Evolutionary conservation across 2,329 filamentous ascomycete species (phyloP).

Genomic region (Trichoderma afroharzianum): DNA sequence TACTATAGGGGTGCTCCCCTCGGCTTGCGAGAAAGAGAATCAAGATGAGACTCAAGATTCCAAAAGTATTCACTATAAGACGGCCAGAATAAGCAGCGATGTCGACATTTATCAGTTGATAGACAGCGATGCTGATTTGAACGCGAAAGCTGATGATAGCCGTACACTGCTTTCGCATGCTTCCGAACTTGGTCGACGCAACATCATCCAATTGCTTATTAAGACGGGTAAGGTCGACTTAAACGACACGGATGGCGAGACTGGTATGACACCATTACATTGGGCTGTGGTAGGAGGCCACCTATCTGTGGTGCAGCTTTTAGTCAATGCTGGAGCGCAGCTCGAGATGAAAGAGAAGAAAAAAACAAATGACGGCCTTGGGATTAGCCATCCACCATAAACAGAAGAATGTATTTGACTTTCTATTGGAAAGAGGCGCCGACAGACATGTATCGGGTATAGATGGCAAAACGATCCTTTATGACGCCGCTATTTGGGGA

Average conservation of each 20-base stretch:
- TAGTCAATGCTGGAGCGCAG: neutral
- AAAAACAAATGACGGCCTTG: neutral
- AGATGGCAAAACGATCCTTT: accelerated
- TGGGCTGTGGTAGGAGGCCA: accelerated
- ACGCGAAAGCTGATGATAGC: neutral
- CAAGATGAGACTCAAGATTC: too few species aligned
- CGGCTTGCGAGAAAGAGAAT: too few species aligned
- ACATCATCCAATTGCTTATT: neutral
- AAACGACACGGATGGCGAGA: neutral
- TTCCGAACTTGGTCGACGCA: accelerated
- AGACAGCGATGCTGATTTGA: neutral
- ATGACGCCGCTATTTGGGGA: accelerated
- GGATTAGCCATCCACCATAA: accelerated
- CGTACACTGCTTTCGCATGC: neutral
- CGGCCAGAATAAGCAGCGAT: accelerated
- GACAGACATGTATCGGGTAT: neutral
- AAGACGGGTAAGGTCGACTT: neutral
- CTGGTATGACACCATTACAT: neutral
- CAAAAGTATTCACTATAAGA: too few species aligned
- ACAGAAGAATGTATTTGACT: accelerated
- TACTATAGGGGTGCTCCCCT: too few species aligned
- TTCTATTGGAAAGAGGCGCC: neutral
- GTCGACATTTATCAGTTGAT: neutral
- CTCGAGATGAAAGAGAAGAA: neutral
- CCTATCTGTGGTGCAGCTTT: neutral